Base-by-base conservation (phyloP, 2,329 filamentous ascomycete species). In the Fusarium oligoseptatum region DNA sequence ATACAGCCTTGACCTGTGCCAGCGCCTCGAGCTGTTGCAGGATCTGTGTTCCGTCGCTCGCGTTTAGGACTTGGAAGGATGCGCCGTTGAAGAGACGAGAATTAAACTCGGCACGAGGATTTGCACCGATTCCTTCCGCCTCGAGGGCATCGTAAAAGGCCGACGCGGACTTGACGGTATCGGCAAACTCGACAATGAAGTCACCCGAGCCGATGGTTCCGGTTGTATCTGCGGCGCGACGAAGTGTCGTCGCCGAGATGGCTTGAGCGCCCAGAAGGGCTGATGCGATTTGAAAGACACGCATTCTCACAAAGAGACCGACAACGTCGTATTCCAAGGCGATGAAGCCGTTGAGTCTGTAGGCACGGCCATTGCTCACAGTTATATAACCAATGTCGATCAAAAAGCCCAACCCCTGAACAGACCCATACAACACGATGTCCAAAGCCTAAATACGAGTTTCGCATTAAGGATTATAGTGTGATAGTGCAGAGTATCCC, bases 171-270 rank as follows among this genome's bases (percentile, higher is more conserved):
- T 60, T 41, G 8, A 27, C 20, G 8, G 14, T 14, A n/a, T 60
- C 57, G 12, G 11, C n/a, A 43, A 60, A 60, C 24, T 60, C 57
- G 24, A 60, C 57, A 39, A 60, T 60, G 7, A 32, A 60, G 27
- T 43, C 57, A 17, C 57, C 17, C 1, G 24, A 43, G n/a, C 37
- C 37, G 37, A 32, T 27, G 2, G 20, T 58, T 14, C 56, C 36
- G 56, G 34, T 11, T 17, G 37, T 20, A 4, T 29, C 22, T 22
- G 24, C 8, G 6, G 37, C 57, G 2, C 34, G 57, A 41, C 22
- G 57, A 1, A 60, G 17, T 4, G 17, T 2, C 24, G 36, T 43
- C 37, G 57, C 3, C 8, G 34, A 41, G 37, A n/a, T n/a, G 17
- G 2, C 24, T 20, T 60, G 36, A 3, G 27, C 57, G 37, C 57